Percentiles rank a stretch among this genome's conserved stretches.
These are phyloP conservation scores for Babesia bigemina DNA, from an alignment of 169 alveolate genomes.

Conservation along the genomic window DNA sequence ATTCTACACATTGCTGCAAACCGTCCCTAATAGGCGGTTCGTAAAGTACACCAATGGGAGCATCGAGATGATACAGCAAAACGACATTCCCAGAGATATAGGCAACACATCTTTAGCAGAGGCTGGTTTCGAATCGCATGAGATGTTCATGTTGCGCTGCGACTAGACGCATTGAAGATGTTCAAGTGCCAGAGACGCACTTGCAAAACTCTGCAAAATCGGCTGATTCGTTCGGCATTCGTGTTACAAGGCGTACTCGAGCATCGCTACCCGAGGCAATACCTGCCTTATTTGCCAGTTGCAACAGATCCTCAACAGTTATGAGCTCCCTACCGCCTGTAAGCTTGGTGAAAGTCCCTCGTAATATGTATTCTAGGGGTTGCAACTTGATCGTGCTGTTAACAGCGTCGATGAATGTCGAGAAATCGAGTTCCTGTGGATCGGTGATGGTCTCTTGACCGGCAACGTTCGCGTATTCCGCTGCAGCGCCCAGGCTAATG, in stretches of 20 bases:
- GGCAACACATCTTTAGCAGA: constrained; percentile 20
- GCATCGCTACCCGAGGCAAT: constrained; percentile 53
- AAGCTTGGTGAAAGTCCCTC: constrained; percentile 33
- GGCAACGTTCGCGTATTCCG: constrained; percentile 3
- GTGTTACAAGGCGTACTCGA: constrained; percentile 32
- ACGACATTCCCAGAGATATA: constrained; percentile 39
- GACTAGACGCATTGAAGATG: constrained; percentile 5
- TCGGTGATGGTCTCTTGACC: constrained; percentile 23
- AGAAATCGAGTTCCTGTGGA: constrained; percentile 33
- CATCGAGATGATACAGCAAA: constrained; percentile 35
- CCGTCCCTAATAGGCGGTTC: constrained; percentile 47
- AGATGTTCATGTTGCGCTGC: constrained; percentile 52
- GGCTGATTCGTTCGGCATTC: constrained; percentile 57
- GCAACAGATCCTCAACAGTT: constrained; percentile 49
- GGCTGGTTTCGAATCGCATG: constrained; percentile 49
- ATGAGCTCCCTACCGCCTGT: constrained; percentile 48
- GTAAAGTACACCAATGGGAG: constrained; percentile 59
- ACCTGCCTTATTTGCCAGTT: constrained; percentile 37
- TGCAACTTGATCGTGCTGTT: constrained; percentile 30
- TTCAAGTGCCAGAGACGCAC: constrained; percentile 34
- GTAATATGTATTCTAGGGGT: constrained; percentile 37
- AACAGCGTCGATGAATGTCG: constrained; percentile 45
- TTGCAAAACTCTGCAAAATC: constrained; percentile 39
- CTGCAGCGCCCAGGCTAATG: constrained; percentile 31
- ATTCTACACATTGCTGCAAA: constrained; percentile 50